These are phyloP conservation scores for Chaetomiaceae sp. DNA, from an alignment of 2,329 filamentous ascomycete species.

Conservation along the genomic window DNA sequence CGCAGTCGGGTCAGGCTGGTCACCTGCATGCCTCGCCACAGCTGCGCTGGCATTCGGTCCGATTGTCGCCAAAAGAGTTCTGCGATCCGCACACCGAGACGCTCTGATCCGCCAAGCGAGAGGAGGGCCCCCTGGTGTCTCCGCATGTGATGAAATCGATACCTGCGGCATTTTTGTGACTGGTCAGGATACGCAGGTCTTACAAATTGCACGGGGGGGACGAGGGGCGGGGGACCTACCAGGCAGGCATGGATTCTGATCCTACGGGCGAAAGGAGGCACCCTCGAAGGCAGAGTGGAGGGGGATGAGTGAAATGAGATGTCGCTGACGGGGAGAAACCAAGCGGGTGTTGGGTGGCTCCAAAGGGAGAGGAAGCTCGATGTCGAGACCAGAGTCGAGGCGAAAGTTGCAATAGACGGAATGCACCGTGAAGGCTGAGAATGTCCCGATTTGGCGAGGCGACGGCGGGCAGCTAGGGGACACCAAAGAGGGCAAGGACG, in stretches of 20 bases:
- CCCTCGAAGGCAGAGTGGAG: constrained; percentile 1
- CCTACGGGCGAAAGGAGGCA: constrained; percentile 3
- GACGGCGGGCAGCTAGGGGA: constrained; percentile 3
- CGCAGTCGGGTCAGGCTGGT: constrained; percentile 4
- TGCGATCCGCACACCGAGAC: constrained; percentile 4
- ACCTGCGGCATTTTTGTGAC: constrained; percentile 9
- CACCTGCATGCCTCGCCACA: constrained; percentile 2
- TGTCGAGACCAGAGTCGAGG: neutral
- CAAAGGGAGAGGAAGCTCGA: constrained; percentile 1
- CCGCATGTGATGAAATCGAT: constrained; percentile 8
- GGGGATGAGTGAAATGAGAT: neutral
- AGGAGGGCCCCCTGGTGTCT: constrained; percentile 5
- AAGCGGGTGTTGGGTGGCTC: neutral
- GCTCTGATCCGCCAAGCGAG: too few relatives aligned
- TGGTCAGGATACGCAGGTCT: constrained; percentile 8
- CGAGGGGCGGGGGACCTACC: constrained; percentile 3
- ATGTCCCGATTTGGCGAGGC: neutral
- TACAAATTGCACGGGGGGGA: constrained; percentile 9
- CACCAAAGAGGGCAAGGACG: constrained; percentile 2
- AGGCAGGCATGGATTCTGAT: constrained; percentile 6
- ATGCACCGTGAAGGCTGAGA: constrained; percentile 3
- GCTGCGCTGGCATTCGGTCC: constrained; percentile 15
- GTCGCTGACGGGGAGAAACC: neutral
- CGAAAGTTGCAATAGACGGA: constrained; percentile 2
- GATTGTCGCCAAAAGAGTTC: constrained; percentile 12